These are phyloP conservation scores for Crepidotus variabilis DNA, from an alignment of 768 basidiomycete species.

Conservation along the genomic window DNA sequence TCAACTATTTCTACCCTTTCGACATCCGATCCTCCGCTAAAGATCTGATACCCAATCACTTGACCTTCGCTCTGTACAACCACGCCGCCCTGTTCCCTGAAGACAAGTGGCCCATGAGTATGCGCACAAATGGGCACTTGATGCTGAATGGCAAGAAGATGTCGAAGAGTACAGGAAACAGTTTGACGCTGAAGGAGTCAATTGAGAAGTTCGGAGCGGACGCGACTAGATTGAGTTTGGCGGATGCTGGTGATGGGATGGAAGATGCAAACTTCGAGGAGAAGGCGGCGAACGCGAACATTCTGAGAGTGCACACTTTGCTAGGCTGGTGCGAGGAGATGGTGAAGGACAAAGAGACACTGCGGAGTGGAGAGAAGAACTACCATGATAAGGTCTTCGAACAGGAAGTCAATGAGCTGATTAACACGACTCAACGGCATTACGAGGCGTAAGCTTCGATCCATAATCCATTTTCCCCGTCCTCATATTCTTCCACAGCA, in stretches of 20 bases:
- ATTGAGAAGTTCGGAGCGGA: slow-evolving; percentile 97
- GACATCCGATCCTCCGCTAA: slow-evolving; percentile 98
- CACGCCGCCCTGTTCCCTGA: slow-evolving; percentile 94
- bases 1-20: slow-evolving; percentile 96
- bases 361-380: slow-evolving; percentile 72
- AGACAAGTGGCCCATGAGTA: slow-evolving; percentile 85
- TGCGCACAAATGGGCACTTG: slow-evolving; percentile 95
- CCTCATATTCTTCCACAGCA: slow-evolving; percentile 41
- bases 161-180: slow-evolving; percentile 97
- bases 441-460: slow-evolving; percentile 70
- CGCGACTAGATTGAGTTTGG: slow-evolving; percentile 85
- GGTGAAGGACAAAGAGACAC: slow-evolving; percentile 60
- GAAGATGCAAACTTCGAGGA: slow-evolving; percentile 99
- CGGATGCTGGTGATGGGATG: slow-evolving; percentile 95
- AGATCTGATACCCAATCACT: slow-evolving; percentile 92
- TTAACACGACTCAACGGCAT: slow-evolving; percentile 74
- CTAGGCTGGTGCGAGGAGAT: slow-evolving; percentile 93
- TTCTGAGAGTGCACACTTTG: slow-evolving; percentile 87
- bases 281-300: slow-evolving; percentile 95
- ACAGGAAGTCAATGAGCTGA: slow-evolving; percentile 84
- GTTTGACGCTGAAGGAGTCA: slow-evolving; percentile 83
- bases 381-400: slow-evolving; percentile 91
- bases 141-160: slow-evolving; percentile 99
- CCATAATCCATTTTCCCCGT: background rate
- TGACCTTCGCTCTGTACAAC: slow-evolving; percentile 92